Conservation (phyloP, 1,284 basidiomycete genomes). For the Sporisorium scitamineum region DNA sequence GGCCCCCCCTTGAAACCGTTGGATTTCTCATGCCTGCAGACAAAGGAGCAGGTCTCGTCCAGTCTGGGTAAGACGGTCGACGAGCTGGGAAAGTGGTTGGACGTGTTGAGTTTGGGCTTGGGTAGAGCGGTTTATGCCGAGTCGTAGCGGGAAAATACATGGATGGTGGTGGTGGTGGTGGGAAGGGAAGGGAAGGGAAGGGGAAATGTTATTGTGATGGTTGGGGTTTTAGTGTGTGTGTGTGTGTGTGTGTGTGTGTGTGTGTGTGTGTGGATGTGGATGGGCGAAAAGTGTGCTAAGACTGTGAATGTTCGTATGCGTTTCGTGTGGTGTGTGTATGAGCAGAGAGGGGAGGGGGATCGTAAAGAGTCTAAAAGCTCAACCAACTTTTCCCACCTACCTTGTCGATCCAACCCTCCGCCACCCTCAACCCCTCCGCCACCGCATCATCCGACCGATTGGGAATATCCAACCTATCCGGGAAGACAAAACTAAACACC, state of each 20-base stretch:
- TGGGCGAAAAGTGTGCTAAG: too few species aligned
- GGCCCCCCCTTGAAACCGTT: conserved; percentile 75
- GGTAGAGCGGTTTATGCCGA: conserved; percentile 41
- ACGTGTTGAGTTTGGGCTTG: conserved; percentile 76
- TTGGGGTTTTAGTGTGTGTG: too few species aligned
- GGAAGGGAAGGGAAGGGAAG: too few species aligned
- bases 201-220: too few species aligned
- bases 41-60: conserved; percentile 77
- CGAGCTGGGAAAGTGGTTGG: conserved; percentile 83
- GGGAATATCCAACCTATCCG: conserved; percentile 27
- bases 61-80: conserved; percentile 82
- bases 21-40: conserved; percentile 77
- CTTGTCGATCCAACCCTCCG: background rate
- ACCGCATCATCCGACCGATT: conserved; percentile 21
- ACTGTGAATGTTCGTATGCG: too few species aligned
- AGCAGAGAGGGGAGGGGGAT: too few species aligned
- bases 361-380: too few species aligned
- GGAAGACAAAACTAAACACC: conserved; percentile 32
- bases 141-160: background rate
- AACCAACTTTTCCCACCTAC: too few species aligned
- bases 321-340: too few species aligned
- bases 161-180: background rate
- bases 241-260: too few species aligned
- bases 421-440: background rate
- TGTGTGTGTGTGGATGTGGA: too few species aligned